phyloP scores from a whole-genome alignment of 257 asterid genomes.

The Jacaranda mimosifolia region DNA sequence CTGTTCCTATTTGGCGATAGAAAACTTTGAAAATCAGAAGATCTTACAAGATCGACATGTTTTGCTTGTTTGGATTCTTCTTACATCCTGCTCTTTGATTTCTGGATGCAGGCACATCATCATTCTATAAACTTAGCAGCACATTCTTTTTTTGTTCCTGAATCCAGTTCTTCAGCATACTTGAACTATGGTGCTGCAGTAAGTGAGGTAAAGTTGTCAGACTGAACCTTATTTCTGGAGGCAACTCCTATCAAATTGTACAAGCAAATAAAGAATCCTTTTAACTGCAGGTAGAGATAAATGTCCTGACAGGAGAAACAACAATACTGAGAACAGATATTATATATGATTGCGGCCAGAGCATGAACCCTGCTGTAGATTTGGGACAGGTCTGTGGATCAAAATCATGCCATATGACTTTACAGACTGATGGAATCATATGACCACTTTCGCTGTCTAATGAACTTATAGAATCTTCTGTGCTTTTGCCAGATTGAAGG shows the following conservation, averaged over 20 bases:
- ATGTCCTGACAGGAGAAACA: conserved; percentile 70
- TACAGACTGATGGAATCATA: background rate
- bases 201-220: conserved; percentile 60
- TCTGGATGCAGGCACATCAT: conserved; percentile 32
- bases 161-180: background rate
- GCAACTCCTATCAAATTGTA: background rate
- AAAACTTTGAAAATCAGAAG: no score
- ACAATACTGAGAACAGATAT: conserved; percentile 58
- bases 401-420: background rate
- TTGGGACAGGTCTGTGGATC: conserved; percentile 66
- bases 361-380: conserved; percentile 80
- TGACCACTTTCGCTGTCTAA: background rate
- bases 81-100: background rate
- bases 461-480: background rate
- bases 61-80: background rate
- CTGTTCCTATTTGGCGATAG: background rate
- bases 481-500: conserved; percentile 74
- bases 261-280: background rate
- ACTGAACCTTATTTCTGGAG: background rate
- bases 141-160: conserved; percentile 35
- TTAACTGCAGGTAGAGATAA: conserved; percentile 64
- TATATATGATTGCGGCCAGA: conserved; percentile 76
- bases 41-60: no score
- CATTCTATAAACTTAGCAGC: conserved; percentile 33
- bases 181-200: conserved; percentile 41